Percentiles rank a stretch among this genome's conserved stretches.
Conservation (phyloP, 1,284 basidiomycete genomes). For the Ganoderma lucidum region DNA sequence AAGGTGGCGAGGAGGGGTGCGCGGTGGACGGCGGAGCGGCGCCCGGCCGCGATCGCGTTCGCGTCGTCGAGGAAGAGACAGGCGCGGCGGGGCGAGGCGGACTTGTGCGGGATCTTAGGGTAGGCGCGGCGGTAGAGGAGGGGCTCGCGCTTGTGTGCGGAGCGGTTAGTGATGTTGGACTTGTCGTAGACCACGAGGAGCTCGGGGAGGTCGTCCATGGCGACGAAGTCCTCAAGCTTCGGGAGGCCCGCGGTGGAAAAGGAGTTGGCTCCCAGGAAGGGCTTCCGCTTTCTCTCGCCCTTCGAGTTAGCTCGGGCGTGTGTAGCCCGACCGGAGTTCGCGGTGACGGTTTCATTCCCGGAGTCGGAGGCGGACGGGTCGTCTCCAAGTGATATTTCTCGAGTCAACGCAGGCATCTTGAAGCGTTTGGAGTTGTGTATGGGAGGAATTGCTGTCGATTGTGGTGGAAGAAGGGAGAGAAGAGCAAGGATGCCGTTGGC, state of each 20-base stretch:
- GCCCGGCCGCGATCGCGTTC: slow-evolving; percentile 41
- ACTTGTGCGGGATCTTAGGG: slow-evolving; percentile 20
- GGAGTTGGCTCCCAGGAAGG: not conserved
- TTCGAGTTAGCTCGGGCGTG: slow-evolving; percentile 2
- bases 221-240: slow-evolving; percentile 42
- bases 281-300: not conserved
- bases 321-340: not conserved
- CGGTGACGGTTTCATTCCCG: slow-evolving; percentile 8
- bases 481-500: not conserved
- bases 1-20: slow-evolving; percentile 40
- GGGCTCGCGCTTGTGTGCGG: slow-evolving; percentile 24
- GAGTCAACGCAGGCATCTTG: slow-evolving; percentile 8
- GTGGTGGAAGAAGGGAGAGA: not conserved
- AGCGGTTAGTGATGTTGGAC: slow-evolving; percentile 12
- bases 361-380: slow-evolving; percentile 7
- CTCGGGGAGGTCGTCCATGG: slow-evolving; percentile 41
- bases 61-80: slow-evolving; percentile 39
- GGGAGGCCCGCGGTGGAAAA: slow-evolving; percentile 21
- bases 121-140: slow-evolving; percentile 17
- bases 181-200: slow-evolving; percentile 40
- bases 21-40: slow-evolving; percentile 45
- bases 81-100: slow-evolving; percentile 7
- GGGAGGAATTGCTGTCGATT: not conserved
- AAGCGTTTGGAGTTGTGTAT: not conserved
- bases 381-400: not conserved